Evolutionary conservation across 768 basidiomycete species (phyloP), one percentile per base, ranked within the genome.

Genomic region (Mycena crocata): DNA sequence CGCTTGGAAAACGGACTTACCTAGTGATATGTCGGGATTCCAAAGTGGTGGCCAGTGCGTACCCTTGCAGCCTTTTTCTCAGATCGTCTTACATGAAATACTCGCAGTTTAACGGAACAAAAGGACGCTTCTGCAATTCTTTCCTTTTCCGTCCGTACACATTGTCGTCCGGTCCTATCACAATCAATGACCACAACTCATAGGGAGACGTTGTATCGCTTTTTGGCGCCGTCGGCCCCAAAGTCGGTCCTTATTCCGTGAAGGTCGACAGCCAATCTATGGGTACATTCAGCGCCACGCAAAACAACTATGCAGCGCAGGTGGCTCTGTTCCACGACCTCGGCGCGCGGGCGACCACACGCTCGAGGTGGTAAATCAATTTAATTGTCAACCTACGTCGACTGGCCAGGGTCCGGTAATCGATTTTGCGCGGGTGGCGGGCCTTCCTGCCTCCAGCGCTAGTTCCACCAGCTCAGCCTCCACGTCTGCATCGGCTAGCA

Each of bases 141-240:
- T 8, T 57, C 45, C 2, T 75, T 75, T 31, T 62, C 68, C 42
- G 73, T 74, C 2, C 28, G 72, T 65, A 5, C n/a, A 17, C 15
- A 2, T 49, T 23, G 14, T 49, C 28, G 12, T 49, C 7, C 15
- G 8, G 5, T 24, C 30, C 26, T 15, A 5, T 44, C 39, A 26
- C 23, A 54, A 32, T 24, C 12, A n/a, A 42, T 21, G 30, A 14
- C 49, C 48, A 34, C 30, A 23, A n/a, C n/a, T n/a, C n/a, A 42
- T 31, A 62, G 67, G 50, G 76, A 63, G 32, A 72, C 72, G 66
- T 70, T 69, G 44, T 83, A 61, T 52, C 76, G 24, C 74, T 82
- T 26, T 77, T 77, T 30, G 82, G 83, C 7, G n/a, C 78, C 6
- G 77, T 82, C 35, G 75, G 77, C n/a, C 74, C 76, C 26, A 48